Evolutionary conservation across 225 moss, liverwort and hornwort genomes (phyloP).

Genomic region (Rhytidiadelphus loreus): DNA sequence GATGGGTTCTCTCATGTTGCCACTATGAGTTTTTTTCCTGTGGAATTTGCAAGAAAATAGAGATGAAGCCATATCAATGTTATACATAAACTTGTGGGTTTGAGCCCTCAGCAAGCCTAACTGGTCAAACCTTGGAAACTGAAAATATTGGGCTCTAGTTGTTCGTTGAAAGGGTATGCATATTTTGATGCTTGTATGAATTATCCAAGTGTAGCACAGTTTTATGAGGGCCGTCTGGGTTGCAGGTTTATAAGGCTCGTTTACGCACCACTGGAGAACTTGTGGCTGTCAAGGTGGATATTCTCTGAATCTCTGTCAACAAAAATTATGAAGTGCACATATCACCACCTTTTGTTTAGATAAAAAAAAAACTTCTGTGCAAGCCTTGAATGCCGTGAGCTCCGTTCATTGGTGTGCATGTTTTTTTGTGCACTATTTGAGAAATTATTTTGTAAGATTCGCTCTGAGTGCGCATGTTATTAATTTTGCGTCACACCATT

Average conservation of each 20-base stretch:
- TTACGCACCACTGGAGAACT: constrained; percentile 44
- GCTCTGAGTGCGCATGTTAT: background rate
- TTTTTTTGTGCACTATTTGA: background rate
- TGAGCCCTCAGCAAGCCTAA: background rate
- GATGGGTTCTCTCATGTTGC: background rate
- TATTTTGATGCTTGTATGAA: background rate
- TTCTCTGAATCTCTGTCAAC: background rate
- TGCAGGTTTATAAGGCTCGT: constrained; percentile 57
- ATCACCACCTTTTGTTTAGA: background rate
- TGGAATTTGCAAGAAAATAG: background rate
- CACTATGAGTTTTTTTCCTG: background rate
- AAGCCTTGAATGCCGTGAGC: background rate
- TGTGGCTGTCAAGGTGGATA: constrained; percentile 55
- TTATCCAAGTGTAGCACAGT: background rate
- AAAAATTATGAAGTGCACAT: background rate
- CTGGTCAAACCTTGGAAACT: background rate
- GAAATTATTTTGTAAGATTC: background rate
- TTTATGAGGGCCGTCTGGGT: background rate
- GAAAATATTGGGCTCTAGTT: background rate
- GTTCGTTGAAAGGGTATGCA: background rate
- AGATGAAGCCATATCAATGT: background rate
- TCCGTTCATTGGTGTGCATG: background rate
- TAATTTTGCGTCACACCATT: background rate
- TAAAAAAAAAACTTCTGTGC: background rate
- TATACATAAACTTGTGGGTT: background rate